phyloP scores from a whole-genome alignment of 208 protist species.

The Herpetomonas muscarum region DNA sequence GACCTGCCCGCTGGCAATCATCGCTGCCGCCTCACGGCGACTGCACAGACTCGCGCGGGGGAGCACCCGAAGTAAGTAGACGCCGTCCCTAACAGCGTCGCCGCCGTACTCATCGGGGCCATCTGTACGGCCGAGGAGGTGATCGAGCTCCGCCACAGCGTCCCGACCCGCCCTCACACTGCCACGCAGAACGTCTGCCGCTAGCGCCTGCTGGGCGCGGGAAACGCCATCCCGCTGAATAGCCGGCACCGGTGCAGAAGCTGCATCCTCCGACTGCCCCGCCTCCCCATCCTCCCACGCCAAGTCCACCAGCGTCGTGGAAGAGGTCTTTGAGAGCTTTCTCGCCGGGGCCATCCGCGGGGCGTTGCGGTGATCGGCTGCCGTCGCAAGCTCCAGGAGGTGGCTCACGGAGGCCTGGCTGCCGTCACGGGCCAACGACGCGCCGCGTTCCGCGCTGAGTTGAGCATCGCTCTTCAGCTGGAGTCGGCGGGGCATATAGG shows the following conservation, averaged over 20 bases:
- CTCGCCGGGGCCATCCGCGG: too few relatives aligned
- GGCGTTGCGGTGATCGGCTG: too few relatives aligned
- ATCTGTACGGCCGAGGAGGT: background rate
- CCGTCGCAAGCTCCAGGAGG: too few relatives aligned
- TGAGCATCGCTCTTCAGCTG: conserved; percentile 30
- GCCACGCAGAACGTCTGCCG: conserved; percentile 8
- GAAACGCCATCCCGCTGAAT: conserved; percentile 25
- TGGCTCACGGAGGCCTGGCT: background rate
- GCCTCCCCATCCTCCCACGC: conserved; percentile 8
- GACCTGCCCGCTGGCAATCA: conserved; percentile 81
- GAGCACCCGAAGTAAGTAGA: conserved; percentile 71
- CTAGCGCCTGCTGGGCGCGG: background rate
- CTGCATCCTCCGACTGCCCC: background rate
- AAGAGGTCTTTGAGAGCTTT: background rate
- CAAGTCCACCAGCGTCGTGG: conserved; percentile 44
- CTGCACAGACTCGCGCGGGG: conserved; percentile 80
- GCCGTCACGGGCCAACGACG: background rate
- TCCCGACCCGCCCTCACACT: conserved; percentile 5
- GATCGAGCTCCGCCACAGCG: conserved; percentile 6
- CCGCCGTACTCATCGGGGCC: background rate
- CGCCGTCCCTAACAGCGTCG: conserved; percentile 12
- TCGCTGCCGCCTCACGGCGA: conserved; percentile 59
- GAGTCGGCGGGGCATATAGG: conserved; percentile 63
- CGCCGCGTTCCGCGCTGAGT: conserved; percentile 13
- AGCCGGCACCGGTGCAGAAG: background rate